Evolutionary conservation across 2,329 filamentous ascomycete species (phyloP), one percentile per base, ranked within the genome.

Genomic region (Cordyceps fumosorosea): DNA sequence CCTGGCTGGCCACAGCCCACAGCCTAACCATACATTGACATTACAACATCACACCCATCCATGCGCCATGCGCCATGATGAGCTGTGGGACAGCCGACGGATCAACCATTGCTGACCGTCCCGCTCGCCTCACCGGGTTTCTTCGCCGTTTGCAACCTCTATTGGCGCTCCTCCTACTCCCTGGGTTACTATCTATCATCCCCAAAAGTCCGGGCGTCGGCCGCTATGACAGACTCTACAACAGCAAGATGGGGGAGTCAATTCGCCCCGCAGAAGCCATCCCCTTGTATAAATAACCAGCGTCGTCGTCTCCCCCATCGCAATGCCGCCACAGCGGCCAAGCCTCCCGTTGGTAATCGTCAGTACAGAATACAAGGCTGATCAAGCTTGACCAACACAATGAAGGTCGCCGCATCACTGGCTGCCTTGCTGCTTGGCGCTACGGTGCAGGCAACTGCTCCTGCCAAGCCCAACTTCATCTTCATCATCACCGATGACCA

Each of bases 401-500:
- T 60, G 57, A 54, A 60, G 40, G 12, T 18, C 3, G n/a, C 7
- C 14, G 4, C 24, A 53, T 45, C n/a, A 22, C 12, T 59, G 16
- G 14, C n/a, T n/a, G 14, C 37, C 10, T 11, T 54, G 32, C 32
- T 56, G 10, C 53, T 62, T 3, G 8, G 60, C 14, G 34, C 11
- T 34, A 34, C 32, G 4, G 50, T 44, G 44, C 44, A 45, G 16
- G 44, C 34, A 22, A 32, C 56, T 44, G 2, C 24, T 64, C 16
- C 32, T 34, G n/a, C 50, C 16, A 64, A 62, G 54, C 79, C 81
- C 0, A 89, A 89, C 67, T 81, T 89, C 58, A 74, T 89, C 37
- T 86, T 89, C 68, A 81, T 89, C 64, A 75, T 89, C 37, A 86
- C 84, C 0, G 86, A 89, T 65, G 86, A 89, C 65, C 86, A 89